These are phyloP conservation scores for Saccharomyces pastorianus DNA, from an alignment of 1,139 yeast species.

Conservation along the genomic window DNA sequence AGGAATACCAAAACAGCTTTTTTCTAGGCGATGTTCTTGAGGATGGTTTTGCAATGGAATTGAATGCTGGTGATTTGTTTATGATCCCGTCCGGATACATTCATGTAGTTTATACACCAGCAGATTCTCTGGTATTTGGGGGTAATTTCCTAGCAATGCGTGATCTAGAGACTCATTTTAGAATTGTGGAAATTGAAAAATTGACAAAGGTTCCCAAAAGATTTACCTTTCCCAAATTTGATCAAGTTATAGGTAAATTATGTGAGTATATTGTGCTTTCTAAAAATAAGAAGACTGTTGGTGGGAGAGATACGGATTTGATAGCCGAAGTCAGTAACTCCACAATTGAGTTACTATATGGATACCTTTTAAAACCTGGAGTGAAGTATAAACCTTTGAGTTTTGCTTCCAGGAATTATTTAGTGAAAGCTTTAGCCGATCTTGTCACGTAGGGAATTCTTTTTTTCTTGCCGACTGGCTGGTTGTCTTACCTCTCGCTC, in stretches of 20 bases:
- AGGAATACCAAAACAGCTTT: constrained; percentile 39
- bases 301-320: not conserved
- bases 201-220: constrained; percentile 65
- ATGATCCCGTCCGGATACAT: constrained; percentile 91
- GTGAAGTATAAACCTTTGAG: constrained; percentile 4
- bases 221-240: constrained; percentile 72
- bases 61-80: constrained; percentile 64
- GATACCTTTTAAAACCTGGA: not conserved
- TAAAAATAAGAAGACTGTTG: not conserved
- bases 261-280: constrained; percentile 17
- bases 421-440: not conserved
- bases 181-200: constrained; percentile 54
- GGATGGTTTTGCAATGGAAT: constrained; percentile 55
- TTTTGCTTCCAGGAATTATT: not conserved
- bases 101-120: constrained; percentile 80
- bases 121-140: constrained; percentile 75
- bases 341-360: not conserved
- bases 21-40: constrained; percentile 53
- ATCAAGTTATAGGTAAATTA: constrained; percentile 42
- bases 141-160: constrained; percentile 72
- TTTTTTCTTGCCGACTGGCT: not conserved
- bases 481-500: not conserved
- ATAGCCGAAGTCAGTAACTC: not conserved
- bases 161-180: constrained; percentile 55
- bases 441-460: not conserved